Evolutionary conservation across 2,329 filamentous ascomycete genomes (phyloP), one percentile per base, ranked within the genome.

Genomic region (Coniochaeta hoffmannii): DNA sequence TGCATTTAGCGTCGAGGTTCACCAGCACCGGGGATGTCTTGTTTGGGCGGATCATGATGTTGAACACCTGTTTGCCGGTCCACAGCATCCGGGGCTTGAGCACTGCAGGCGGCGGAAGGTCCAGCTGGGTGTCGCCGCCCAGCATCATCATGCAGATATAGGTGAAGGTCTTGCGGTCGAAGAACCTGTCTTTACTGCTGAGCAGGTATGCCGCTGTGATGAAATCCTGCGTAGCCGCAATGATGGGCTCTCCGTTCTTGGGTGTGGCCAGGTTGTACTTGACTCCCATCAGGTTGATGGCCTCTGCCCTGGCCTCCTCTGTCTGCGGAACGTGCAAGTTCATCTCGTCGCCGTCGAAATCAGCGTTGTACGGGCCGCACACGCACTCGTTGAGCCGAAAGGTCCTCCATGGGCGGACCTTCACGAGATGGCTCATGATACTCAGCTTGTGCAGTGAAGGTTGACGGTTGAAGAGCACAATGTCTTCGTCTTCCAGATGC

Each of bases 301-400:
- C 94, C 71, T 99, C 94, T 2, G 93, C 90, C 56, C 94, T 83
- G 11, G 94, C 93, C 71, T 99, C 94, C 73, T 99, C 94, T 0
- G 94, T 97, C 68, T 99, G 94, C 2, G 94, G 94, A 15, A 99
- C 92, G 72, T 99, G 94, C 50, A 99, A 74, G 64, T 99, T 99
- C 94, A 99, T 99, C 71, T 99, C 94, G 64, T 99, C 94, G 58
- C 94, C 94, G 65, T 99, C 94, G 63, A 99, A 99, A 81, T 99
- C 94, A 55, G 94, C 94, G 64, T 99, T 99, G 78, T 99, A 99
- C 3, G 94, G 94, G 59, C 89, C 92, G 72, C 94, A 99, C 1
- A 96, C 94, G 81, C 94, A 99, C 69, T 99, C 94, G 68, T 99
- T 99, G 17, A 99, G 79, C 55, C 94, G 87, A 69, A 99, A 97